Evolutionary conservation across 176 grass and related monocot genomes (phyloP).

Genomic region (Carex parvula): DNA sequence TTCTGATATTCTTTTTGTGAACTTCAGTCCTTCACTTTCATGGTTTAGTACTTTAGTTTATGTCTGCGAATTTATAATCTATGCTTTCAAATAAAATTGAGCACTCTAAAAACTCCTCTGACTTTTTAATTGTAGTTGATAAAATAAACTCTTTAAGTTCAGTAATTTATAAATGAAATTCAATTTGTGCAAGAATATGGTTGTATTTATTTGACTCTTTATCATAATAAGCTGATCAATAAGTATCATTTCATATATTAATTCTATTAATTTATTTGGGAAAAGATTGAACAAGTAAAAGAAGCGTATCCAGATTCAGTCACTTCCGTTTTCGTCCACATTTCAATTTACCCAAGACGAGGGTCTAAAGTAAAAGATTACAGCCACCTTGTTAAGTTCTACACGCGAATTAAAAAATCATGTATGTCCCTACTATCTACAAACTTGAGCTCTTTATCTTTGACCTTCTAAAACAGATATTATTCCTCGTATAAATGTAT

Average conservation of each 20-base stretch:
- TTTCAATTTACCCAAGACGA: not conserved
- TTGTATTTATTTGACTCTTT: no score
- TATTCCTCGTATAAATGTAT: no score
- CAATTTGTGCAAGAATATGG: not conserved
- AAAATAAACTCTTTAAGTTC: no score
- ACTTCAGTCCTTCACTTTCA: no score
- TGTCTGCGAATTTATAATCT: not conserved
- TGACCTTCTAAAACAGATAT: no score
- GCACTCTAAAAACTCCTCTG: no score
- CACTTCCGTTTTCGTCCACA: not conserved
- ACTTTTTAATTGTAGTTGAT: no score
- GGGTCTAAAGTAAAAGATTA: not conserved
- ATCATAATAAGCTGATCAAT: no score
- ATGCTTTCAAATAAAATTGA: no score
- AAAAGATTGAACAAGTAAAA: not conserved
- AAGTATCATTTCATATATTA: not conserved
- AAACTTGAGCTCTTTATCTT: no score
- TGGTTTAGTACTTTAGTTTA: no score
- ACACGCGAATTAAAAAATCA: not conserved
- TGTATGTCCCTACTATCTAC: not conserved
- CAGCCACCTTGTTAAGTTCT: not conserved
- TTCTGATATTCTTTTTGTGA: not conserved
- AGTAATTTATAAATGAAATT: not conserved
- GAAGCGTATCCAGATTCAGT: not conserved
- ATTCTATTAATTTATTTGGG: not conserved